Evolutionary conservation across 1,139 yeast genomes (phyloP), one percentile per base, ranked within the genome.

Genomic region (Saccharomyces hybrid): DNA sequence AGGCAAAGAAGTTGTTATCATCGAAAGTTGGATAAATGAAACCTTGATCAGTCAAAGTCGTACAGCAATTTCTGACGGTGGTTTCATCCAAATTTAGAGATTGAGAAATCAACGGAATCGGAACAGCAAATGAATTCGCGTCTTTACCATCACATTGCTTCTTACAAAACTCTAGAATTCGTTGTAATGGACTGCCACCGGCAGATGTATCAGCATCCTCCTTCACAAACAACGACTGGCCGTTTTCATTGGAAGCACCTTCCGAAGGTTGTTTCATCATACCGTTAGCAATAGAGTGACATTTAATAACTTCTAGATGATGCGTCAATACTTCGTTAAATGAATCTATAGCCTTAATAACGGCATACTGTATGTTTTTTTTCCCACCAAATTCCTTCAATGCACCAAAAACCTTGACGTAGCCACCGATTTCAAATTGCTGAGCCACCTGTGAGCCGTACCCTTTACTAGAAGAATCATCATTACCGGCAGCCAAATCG

Each of bases 281-380:
- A 34, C 68, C 67, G 26, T 59, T 59, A 11, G 69, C 66, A n/a
- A 80, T 77, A 55, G 76, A 78, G 54, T 85, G 91, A 54, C 79
- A 77, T 57, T 80, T 76, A 52, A 88, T 81, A 4, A 93, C 93
- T 59, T 83, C 82, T 54, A 91, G 73, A 62, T 83, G 82, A 69
- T 91, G 97, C 63, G 88, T 85, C 34, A 86, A 68, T 26, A 90
- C 82, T 65, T 86, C 87, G 68, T 89, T 88, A 67, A 80, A 85
- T 65, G 88, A 91, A 7, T 75, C 76, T 13, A 90, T 74, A 52
- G 78, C 79, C 34, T 78, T 78, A 52, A 89, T 78, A 4, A 80
- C 78, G 11, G 87, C 81, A 56, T 84, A 82, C 63, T 83, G 89
- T 44, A 89, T 73, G 56, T 78, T 80, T 58, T 84, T 82, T 67